Base-by-base conservation (phyloP, 208 protist genomes). In the Crithidia fasciculata region DNA sequence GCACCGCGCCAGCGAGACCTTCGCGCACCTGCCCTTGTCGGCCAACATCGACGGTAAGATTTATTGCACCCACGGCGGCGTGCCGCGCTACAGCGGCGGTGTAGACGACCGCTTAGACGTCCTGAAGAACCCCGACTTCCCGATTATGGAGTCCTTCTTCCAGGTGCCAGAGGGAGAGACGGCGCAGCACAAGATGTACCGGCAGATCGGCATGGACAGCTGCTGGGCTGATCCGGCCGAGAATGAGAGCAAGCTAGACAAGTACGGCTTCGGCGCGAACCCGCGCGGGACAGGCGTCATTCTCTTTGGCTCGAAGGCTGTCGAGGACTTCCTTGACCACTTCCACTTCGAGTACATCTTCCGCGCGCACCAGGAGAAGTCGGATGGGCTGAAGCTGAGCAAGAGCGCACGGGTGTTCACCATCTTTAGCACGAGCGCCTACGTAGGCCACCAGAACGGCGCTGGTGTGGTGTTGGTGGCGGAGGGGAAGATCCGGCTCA, bases 1-100 rank as follows among this genome's bases (percentile, higher is more conserved):
- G 94, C 71, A 86, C 58, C 72, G 80, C n/a, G 91, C 90, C 28
- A 97, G 93, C 65, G 72, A 84, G 10, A 82, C 83, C 57, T 98
- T 98, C 72, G 66, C 89, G 10, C 86, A 88, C 63, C 83, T 98
- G 15, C 95, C 95, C 12, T 84, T 98, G 44, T 94, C 90, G 18
- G 94, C 95, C 36, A 96, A 93, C 78, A 97, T 98, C 73, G 96
- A 98, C 76, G 63, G 79, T 13, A 87, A 86, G 67, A 97, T 98
- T 56, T 98, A 95, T 85, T 98, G 96, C 85, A 91, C 88, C n/a
- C 96, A 98, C 80, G 96, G 94, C 50, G 96, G 96, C 57, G 93
- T 98, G 54, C 96, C 96, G 56, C 82, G 93, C 28, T 97, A 92
- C 83, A 52, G 81, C 67, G 91, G 91, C 43, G 90, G 91, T 45